A percentile compares a stretch with the other conserved stretches of the same genome.
Evolutionary conservation across 2,329 filamentous ascomycete species (phyloP).

Genomic region (Curvularia lunata): DNA sequence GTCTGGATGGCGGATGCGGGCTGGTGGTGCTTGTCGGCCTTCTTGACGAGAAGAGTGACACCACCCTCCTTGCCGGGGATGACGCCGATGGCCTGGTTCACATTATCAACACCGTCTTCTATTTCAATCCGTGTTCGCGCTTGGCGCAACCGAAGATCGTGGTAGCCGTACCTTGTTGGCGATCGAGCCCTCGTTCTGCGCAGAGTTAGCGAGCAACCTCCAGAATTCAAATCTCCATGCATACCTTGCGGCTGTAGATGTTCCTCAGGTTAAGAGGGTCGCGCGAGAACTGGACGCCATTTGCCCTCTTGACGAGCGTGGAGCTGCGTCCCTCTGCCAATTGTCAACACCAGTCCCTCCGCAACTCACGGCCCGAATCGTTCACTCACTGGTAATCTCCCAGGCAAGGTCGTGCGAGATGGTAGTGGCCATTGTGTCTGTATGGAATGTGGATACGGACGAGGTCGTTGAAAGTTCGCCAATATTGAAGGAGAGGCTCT

Average conservation of each 20-base stretch:
- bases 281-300: constrained; percentile 87
- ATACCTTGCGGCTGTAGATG: constrained; percentile 88
- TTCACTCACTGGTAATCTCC: constrained; percentile 87
- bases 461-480: constrained; percentile 31
- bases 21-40: constrained; percentile 72
- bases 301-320: constrained; percentile 89
- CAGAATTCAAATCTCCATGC: constrained; percentile 18
- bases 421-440: constrained; percentile 59
- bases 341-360: constrained; percentile 21
- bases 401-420: constrained; percentile 91
- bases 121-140: constrained; percentile 10
- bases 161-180: constrained; percentile 79
- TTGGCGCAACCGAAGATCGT: constrained; percentile 7
- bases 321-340: constrained; percentile 80
- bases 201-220: constrained; percentile 30
- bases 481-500: constrained; percentile 33
- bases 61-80: constrained; percentile 76
- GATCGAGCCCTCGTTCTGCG: constrained; percentile 86
- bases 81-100: constrained; percentile 78
- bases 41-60: constrained; percentile 85
- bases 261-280: constrained; percentile 94
- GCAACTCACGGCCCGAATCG: neutral
- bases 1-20: constrained; percentile 71
- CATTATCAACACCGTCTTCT: constrained; percentile 15
- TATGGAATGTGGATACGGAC: constrained; percentile 39